Evolutionary conservation across 331 rosid genomes (phyloP).

Genomic region (Cucumis variabilis): DNA sequence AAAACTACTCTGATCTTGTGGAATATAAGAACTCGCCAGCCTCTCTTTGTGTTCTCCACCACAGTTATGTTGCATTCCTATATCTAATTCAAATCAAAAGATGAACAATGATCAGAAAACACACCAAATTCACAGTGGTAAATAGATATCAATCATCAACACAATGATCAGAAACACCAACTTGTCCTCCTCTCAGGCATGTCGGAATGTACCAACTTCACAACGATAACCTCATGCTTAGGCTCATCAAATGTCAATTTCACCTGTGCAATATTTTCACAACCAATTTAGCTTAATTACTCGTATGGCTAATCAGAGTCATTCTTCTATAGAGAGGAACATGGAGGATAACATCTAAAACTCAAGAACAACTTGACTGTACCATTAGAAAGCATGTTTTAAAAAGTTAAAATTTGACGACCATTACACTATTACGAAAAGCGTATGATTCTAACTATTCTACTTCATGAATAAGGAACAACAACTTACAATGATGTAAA

Average conservation of each 20-base stretch:
- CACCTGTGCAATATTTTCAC: slow-evolving; percentile 58
- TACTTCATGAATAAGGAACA: not conserved
- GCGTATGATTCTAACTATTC: not conserved
- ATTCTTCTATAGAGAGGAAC: no score
- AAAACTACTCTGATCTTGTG: slow-evolving; percentile 89
- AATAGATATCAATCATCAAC: not conserved
- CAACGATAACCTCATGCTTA: slow-evolving; percentile 74
- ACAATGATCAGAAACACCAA: slow-evolving; percentile 32
- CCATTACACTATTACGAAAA: not conserved
- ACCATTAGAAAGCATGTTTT: no score
- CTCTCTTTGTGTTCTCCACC: slow-evolving; percentile 95
- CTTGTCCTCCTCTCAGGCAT: slow-evolving; percentile 90
- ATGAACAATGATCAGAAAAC: slow-evolving; percentile 17
- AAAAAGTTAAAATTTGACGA: no score
- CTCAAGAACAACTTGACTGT: no score
- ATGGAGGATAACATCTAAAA: no score
- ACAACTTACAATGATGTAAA: slow-evolving; percentile 79
- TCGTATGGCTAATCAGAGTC: not conserved
- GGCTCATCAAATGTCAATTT: slow-evolving; percentile 84
- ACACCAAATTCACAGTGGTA: slow-evolving; percentile 39
- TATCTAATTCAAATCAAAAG: slow-evolving; percentile 55
- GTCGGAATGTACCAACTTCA: slow-evolving; percentile 79
- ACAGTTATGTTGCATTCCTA: slow-evolving; percentile 93
- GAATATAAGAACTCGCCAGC: slow-evolving; percentile 70
- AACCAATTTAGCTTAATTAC: not conserved